Conservation (phyloP, 306 rosid genomes). For the Trifolium dubium region DNA sequence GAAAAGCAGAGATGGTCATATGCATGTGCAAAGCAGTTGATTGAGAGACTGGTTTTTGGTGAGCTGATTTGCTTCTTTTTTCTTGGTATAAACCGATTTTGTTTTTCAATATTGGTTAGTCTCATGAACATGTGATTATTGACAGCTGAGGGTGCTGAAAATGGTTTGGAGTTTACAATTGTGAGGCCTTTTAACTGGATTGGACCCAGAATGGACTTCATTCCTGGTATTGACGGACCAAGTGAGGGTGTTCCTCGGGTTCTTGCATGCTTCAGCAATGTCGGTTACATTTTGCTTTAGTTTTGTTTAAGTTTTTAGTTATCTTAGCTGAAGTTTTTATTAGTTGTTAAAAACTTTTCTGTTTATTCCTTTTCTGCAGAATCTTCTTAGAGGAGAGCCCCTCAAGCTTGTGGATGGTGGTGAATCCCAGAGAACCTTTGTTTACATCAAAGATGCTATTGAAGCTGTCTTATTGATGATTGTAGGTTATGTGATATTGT, state of each 20-base stretch:
- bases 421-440: slow-evolving; percentile 90
- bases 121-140: slow-evolving; percentile 32
- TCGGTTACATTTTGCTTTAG: slow-evolving; percentile 20
- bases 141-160: slow-evolving; percentile 98
- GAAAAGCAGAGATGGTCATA: slow-evolving; percentile 99
- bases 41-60: slow-evolving; percentile 98
- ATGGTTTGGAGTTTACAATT: slow-evolving; percentile 85
- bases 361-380: slow-evolving; percentile 54
- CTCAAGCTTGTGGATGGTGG: slow-evolving; percentile 99
- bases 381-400: slow-evolving; percentile 91
- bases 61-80: neutral
- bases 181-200: slow-evolving; percentile 99
- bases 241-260: slow-evolving; percentile 99
- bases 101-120: neutral
- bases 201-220: slow-evolving; percentile 99
- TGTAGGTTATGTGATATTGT: slow-evolving; percentile 54
- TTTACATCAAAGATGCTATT: slow-evolving; percentile 96
- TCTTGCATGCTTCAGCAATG: slow-evolving; percentile 97
- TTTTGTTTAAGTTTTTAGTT: slow-evolving; percentile 2
- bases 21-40: slow-evolving; percentile 98
- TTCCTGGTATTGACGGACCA: slow-evolving; percentile 98
- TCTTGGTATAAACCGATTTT: slow-evolving; percentile 1
- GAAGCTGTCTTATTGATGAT: slow-evolving; percentile 97
- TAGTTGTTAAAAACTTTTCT: neutral
- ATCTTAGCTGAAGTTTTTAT: neutral